These are phyloP conservation scores for Nannizziopsis arthrosporioides DNA, from an alignment of 2,329 filamentous ascomycete genomes.

Conservation along the genomic window DNA sequence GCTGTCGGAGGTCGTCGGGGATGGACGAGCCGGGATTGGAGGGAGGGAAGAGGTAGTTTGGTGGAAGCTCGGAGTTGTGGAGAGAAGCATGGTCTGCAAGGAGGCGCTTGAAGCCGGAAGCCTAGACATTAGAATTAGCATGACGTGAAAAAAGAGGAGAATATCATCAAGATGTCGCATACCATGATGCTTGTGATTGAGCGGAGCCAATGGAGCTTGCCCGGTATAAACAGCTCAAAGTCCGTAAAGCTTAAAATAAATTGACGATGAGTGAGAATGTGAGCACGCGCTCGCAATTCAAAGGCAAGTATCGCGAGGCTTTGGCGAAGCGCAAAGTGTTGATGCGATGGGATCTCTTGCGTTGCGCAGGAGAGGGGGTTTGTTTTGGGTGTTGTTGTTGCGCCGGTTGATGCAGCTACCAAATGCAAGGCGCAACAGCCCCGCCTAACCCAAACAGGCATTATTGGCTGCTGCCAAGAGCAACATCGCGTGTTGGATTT, in stretches of 20 bases:
- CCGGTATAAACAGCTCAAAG: too few species aligned
- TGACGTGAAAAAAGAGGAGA: neutral
- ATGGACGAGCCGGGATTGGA: constrained; percentile 24
- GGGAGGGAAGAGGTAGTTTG: constrained; percentile 49
- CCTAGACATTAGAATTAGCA: neutral
- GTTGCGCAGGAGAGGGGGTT: neutral
- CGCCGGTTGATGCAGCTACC: constrained; percentile 8
- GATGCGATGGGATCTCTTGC: too few species aligned
- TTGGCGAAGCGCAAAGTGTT: too few species aligned
- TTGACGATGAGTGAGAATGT: too few species aligned
- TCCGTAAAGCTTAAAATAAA: too few species aligned
- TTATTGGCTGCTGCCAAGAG: constrained; percentile 1
- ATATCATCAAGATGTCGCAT: neutral
- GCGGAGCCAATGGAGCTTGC: too few species aligned
- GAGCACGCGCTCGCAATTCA: too few species aligned
- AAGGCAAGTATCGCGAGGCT: too few species aligned
- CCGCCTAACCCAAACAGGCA: constrained; percentile 1
- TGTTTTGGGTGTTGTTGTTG: constrained; percentile 8
- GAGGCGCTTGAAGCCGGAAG: constrained; percentile 43
- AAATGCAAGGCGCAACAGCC: neutral
- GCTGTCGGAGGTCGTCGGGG: constrained; percentile 45
- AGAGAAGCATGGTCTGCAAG: constrained; percentile 49
- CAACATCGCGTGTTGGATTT: neutral
- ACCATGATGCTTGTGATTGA: too few species aligned
- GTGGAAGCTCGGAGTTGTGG: constrained; percentile 45